A percentile compares a stretch with the other conserved stretches of the same genome.
These are phyloP conservation scores for Trichomonas vaginalis DNA, from an alignment of 208 protist genomes.

Conservation along the genomic window DNA sequence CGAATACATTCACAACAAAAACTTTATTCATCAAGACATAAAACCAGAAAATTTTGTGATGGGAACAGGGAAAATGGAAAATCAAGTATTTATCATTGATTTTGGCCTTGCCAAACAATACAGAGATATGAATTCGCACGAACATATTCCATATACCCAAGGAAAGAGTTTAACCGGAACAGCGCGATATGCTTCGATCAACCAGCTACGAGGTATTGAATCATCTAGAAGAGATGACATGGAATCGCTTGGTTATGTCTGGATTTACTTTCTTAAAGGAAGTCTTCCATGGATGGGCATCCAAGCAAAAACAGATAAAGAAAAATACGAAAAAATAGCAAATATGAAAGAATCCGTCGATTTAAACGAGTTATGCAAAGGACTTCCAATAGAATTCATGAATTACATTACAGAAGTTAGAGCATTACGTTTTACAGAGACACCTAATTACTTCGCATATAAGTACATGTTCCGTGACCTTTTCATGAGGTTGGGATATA, in stretches of 20 bases:
- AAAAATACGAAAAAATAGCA: background rate
- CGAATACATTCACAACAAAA: background rate
- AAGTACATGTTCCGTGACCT: conserved; percentile 71
- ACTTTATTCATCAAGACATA: background rate
- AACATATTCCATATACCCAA: conserved; percentile 95
- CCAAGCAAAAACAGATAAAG: conserved; percentile 14
- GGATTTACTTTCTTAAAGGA: conserved; percentile 93
- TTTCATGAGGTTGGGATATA: conserved; percentile 80
- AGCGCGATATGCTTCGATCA: conserved; percentile 90
- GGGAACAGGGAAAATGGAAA: conserved; percentile 32
- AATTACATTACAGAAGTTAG: conserved; percentile 71
- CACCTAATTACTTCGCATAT: conserved; percentile 92
- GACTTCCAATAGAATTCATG: background rate
- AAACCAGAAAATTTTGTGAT: background rate
- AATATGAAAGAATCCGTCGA: background rate
- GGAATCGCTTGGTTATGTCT: conserved; percentile 87
- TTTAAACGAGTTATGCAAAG: conserved; percentile 3
- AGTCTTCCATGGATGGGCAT: conserved; percentile 89
- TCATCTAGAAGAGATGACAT: conserved; percentile 43
- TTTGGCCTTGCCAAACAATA: conserved; percentile 90
- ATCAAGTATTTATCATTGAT: conserved; percentile 36
- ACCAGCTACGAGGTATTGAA: conserved; percentile 92
- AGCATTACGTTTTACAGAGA: conserved; percentile 83
- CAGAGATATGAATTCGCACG: conserved; percentile 78
- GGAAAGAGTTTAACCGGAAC: conserved; percentile 95